A percentile compares a stretch with the other conserved stretches of the same genome.
These are phyloP conservation scores for Arachnomyces sp. DNA, from an alignment of 2,329 filamentous ascomycete genomes.

Conservation along the genomic window DNA sequence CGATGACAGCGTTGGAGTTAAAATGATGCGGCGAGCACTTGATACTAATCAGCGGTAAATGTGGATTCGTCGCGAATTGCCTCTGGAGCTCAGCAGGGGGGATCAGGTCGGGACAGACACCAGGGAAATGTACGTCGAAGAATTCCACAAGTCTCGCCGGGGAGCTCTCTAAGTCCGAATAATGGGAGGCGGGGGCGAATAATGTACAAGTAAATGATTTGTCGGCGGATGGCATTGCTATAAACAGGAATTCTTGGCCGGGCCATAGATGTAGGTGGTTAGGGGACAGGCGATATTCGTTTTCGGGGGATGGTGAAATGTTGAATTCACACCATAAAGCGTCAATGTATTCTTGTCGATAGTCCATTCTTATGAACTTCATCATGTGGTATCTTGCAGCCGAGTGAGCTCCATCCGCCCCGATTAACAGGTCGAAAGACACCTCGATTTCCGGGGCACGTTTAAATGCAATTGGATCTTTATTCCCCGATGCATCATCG, in stretches of 20 bases:
- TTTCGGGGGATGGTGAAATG: slow-evolving; percentile 50
- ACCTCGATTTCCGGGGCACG: slow-evolving; percentile 68
- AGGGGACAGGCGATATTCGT: slow-evolving; percentile 70
- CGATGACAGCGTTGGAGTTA: slow-evolving; percentile 64
- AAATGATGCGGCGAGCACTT: slow-evolving; percentile 88
- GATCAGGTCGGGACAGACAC: slow-evolving; percentile 57
- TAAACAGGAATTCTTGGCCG: slow-evolving; percentile 92
- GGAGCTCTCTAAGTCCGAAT: slow-evolving; percentile 56
- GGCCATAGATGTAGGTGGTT: slow-evolving; percentile 98
- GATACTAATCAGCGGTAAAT: slow-evolving; percentile 85
- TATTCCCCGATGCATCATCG: slow-evolving; percentile 22
- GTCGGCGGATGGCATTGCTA: slow-evolving; percentile 82
- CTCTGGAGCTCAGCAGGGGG: slow-evolving; percentile 56
- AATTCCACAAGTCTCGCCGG: slow-evolving; percentile 67
- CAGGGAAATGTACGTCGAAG: slow-evolving; percentile 79
- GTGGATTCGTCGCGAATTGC: slow-evolving; percentile 75
- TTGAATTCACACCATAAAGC: slow-evolving; percentile 96
- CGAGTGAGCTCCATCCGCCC: slow-evolving; percentile 91
- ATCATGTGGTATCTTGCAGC: slow-evolving; percentile 87
- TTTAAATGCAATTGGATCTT: slow-evolving; percentile 12
- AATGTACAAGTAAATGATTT: slow-evolving; percentile 92
- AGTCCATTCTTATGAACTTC: slow-evolving; percentile 88
- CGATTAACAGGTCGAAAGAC: slow-evolving; percentile 85
- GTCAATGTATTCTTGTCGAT: slow-evolving; percentile 90
- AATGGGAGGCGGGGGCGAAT: slow-evolving; percentile 69